Evolutionary conservation across 2,329 filamentous ascomycete genomes (phyloP), one percentile per base, ranked within the genome.

Genomic region (Pochonia chlamydosporia): DNA sequence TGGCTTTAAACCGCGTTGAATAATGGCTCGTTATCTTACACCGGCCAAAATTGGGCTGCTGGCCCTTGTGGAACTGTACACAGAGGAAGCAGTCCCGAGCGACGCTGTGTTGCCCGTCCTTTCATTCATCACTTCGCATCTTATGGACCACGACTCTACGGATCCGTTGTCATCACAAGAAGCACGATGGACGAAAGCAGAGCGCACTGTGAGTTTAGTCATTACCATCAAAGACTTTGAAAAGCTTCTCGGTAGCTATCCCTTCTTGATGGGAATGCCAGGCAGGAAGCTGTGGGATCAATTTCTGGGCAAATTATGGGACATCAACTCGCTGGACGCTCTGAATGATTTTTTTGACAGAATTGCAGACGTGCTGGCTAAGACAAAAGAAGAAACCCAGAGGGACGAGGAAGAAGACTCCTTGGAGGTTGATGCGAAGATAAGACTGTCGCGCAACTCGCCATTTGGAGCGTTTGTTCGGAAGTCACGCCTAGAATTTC

Each of bases 231-330:
- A 75, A 33, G 71, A 79, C 52, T 84, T 85, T 52, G 79, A 84
- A 62, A 71, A 69, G 46, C 66, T 82, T n/a, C 72, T 84, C 14
- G 61, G 64, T 18, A 67, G 72, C 24, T 73, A 78, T 54, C 69
- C 74, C 5, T 73, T 78, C 24, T 64, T 75, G 23, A 70, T 73
- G 56, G 74, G 75, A 31, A 69, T 89, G 48, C 86, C 89, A 0
- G 89, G 89, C 3, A 78, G 87, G 41, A 85, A 79, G n/a, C 69
- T 96, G n/a, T 93, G 91, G 82, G 90, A 97, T 60, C 71, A 86
- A 2, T 88, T 96, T 48, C 75, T 97, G 11, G 79, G 81, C 47
- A 85, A 83, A 52, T 71, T 97, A 21, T 97, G 93, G 92, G 75
- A 77, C 14, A 81, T 97, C 54, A 82, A 91, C 60, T 92, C 86